These are phyloP conservation scores for Schizothecium vesticola DNA, from an alignment of 495 filamentous ascomycete genomes.

Conservation along the genomic window DNA sequence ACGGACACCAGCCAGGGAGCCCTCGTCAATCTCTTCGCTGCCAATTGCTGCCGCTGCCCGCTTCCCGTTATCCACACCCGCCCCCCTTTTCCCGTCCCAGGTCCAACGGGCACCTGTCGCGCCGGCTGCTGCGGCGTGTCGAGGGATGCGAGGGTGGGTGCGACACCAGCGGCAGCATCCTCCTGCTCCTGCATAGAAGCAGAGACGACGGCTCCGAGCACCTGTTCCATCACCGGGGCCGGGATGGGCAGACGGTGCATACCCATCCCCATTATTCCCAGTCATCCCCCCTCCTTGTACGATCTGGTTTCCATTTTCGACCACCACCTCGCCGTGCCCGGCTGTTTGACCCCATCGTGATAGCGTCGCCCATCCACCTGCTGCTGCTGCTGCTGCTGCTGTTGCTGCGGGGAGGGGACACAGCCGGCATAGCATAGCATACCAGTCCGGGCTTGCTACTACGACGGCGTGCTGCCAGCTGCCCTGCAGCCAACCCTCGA, in stretches of 20 bases:
- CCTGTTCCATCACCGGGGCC: not conserved
- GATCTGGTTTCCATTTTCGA: slow-evolving; percentile 31
- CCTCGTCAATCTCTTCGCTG: not conserved
- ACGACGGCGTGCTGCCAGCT: not conserved
- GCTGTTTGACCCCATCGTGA: slow-evolving; percentile 13
- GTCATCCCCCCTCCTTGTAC: slow-evolving; percentile 15
- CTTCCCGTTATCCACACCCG: not conserved
- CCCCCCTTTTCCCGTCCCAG: not conserved
- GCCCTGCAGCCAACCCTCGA: not conserved
- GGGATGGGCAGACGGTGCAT: slow-evolving; percentile 18
- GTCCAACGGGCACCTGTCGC: not conserved
- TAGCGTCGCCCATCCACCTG: not conserved
- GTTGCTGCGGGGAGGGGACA: slow-evolving; percentile 6
- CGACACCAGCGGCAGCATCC: not conserved
- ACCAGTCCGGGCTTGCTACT: not conserved
- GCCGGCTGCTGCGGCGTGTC: not conserved
- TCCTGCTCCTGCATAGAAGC: slow-evolving; percentile 10
- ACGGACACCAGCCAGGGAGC: not conserved
- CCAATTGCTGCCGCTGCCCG: not conserved
- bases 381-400: not conserved
- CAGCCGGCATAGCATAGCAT: slow-evolving; percentile 10
- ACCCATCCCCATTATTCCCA: slow-evolving; percentile 12
- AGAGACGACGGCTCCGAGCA: slow-evolving; percentile 9
- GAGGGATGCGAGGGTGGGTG: not conserved
- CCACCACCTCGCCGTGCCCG: slow-evolving; percentile 15